Conservation (phyloP, 345 rosid species). For the Moricandia moricandioides region DNA sequence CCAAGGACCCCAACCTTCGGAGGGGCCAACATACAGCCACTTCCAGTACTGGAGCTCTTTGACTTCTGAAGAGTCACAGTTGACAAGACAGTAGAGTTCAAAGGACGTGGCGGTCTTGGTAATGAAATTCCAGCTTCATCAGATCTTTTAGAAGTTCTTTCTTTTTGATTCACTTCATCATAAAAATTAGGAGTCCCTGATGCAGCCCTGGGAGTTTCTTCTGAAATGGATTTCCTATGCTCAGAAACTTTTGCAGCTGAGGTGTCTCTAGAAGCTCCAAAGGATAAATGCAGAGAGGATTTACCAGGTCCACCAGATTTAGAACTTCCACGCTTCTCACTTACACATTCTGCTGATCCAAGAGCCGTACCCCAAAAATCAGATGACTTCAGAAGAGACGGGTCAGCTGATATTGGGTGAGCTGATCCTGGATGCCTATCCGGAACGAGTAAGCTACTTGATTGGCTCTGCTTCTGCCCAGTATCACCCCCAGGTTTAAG, state of each 20-base stretch:
- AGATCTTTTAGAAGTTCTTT: conserved; percentile 31
- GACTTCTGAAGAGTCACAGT: conserved; percentile 35
- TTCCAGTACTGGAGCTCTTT: conserved; percentile 31
- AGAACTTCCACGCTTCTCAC: conserved; percentile 30
- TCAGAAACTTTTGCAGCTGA: conserved; percentile 26
- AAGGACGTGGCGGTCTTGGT: conserved; percentile 27
- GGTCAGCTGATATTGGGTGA: conserved; percentile 36
- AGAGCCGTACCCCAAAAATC: conserved; percentile 63
- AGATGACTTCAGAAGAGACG: conserved; percentile 37
- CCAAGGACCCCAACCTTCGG: conserved; percentile 32
- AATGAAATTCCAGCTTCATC: conserved; percentile 31
- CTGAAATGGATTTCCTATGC: conserved; percentile 23
- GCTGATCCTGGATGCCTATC: conserved; percentile 29
- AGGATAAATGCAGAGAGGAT: conserved; percentile 48
- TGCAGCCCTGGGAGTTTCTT: conserved; percentile 37
- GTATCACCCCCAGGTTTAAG: conserved; percentile 30
- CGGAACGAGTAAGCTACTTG: conserved; percentile 30
- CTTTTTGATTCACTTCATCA: conserved; percentile 28
- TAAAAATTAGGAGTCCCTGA: conserved; percentile 20
- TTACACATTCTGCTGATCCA: conserved; percentile 35
- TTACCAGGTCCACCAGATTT: conserved; percentile 31
- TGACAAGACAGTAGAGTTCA: conserved; percentile 18
- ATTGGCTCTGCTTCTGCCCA: conserved; percentile 33
- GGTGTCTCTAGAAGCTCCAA: conserved; percentile 33
- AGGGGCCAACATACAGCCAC: conserved; percentile 28